A percentile compares a stretch with the other conserved stretches of the same genome.
phyloP scores from a whole-genome alignment of 2,329 filamentous ascomycete species.

The Leptographium galeiforme region DNA sequence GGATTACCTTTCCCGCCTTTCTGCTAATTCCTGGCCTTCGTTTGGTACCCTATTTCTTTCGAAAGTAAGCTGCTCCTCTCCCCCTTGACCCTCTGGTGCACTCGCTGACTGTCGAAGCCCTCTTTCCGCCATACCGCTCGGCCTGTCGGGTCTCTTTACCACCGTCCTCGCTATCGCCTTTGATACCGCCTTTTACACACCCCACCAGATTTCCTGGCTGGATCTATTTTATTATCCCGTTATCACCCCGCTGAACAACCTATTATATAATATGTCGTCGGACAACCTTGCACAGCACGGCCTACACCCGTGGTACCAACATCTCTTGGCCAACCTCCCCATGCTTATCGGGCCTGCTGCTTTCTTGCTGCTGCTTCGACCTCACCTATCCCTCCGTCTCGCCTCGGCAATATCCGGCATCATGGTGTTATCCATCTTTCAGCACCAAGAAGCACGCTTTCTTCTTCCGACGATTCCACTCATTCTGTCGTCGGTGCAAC shows the following conservation, averaged over 20 bases:
- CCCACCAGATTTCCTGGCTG: slow-evolving; percentile 48
- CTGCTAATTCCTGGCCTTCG: slow-evolving; percentile 70
- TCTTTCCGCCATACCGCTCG: slow-evolving; percentile 47
- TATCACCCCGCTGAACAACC: slow-evolving; percentile 66
- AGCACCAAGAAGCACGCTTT: slow-evolving; percentile 71
- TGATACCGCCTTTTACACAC: slow-evolving; percentile 74
- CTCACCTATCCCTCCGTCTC: slow-evolving; percentile 46
- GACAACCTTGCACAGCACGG: slow-evolving; percentile 64
- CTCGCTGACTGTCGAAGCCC: slow-evolving; percentile 29
- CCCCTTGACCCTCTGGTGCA: slow-evolving; percentile 1
- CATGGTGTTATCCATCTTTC: slow-evolving; percentile 57
- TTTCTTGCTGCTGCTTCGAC: slow-evolving; percentile 43
- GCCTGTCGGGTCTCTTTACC: slow-evolving; percentile 53
- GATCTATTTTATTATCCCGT: slow-evolving; percentile 51
- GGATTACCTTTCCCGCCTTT: slow-evolving; percentile 94
- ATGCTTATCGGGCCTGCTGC: slow-evolving; percentile 59
- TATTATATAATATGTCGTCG: slow-evolving; percentile 58
- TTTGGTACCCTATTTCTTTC: slow-evolving; percentile 72
- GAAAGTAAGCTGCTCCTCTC: slow-evolving; percentile 44
- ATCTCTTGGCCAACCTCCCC: slow-evolving; percentile 57
- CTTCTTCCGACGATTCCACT: slow-evolving; percentile 62
- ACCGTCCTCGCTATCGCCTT: slow-evolving; percentile 60
- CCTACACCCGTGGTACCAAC: slow-evolving; percentile 67
- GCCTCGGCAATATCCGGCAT: slow-evolving; percentile 64
- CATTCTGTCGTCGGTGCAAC: slow-evolving; percentile 57